Evolutionary conservation across 306 rosid genomes (phyloP), one percentile per base, ranked within the genome.

Genomic region (cucumber (Cucumis sativus)): DNA sequence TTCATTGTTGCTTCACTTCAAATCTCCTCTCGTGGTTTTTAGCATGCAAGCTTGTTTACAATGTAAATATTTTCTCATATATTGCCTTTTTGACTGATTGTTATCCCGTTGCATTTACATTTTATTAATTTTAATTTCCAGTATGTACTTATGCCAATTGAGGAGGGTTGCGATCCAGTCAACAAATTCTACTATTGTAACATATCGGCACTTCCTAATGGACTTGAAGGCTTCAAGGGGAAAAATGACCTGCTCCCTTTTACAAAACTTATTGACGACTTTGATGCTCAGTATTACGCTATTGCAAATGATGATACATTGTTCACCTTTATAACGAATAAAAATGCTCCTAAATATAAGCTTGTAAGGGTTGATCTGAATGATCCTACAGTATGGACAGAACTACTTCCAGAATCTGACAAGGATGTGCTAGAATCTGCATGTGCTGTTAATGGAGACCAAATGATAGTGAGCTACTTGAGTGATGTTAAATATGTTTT

Each of bases 281-380:
- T 92, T 80, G 92, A 90, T 51, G 97, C 96, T 71, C 84, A 62
- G 58, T 95, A 89, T 85, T 81, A 71, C 12, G 85, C 28, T 23
- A 79, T 95, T 83, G 93, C 97, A 63, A 95, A 95, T 81, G 99
- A 95, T 83, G 96, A 85, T 78, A 88, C 91, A 0, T 43, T 80
- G 49, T 95, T 95, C 79, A 90, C 98, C 83, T 89, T 92, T 73
- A 80, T 74, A 81, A 95, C 97, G 10, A 95, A 92, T 82, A 92
- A 92, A 88, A 90, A 95, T 86, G 97, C 98, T 79, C 93, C 98
- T 18, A 95, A 86, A 80, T 92, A 90, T 82, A 95, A 95, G 82
- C 73, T 95, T 74, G 96, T 86, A 28, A 86, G 91, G 41, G 96
- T 92, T 12, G 97, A 95, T 89, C 77, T 92, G 84, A 86, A 88